phyloP scores from a whole-genome alignment of 163 green algal genomes.

The Chlamydomonas reinhardtii region DNA sequence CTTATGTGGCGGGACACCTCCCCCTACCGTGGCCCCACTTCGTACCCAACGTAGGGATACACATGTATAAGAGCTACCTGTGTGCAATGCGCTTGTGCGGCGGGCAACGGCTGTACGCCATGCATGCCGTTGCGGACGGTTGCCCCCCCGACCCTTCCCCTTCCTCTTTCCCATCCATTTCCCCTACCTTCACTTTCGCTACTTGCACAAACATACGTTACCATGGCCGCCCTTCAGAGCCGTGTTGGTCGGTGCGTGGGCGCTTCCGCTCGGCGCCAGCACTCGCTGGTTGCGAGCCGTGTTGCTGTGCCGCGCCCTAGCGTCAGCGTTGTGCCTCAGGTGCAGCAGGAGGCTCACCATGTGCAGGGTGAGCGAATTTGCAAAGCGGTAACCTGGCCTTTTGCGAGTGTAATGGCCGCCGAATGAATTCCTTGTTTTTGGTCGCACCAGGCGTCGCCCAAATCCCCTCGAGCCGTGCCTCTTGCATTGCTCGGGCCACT shows the following conservation, averaged over 20 bases:
- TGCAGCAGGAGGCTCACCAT: neutral
- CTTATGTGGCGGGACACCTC: no score
- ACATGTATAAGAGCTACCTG: no score
- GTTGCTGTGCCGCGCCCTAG: neutral
- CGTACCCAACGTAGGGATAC: no score
- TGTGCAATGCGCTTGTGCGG: no score
- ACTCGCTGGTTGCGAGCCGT: neutral
- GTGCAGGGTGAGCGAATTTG: neutral
- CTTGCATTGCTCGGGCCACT: constrained; percentile 16
- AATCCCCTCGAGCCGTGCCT: neutral
- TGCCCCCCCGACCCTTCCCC: no score
- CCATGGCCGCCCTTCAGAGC: constrained; percentile 13
- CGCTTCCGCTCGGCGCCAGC: neutral
- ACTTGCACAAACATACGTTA: no score
- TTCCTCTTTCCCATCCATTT: no score
- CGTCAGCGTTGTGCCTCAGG: neutral
- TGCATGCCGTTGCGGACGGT: no score
- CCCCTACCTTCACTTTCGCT: no score
- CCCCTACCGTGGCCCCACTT: no score
- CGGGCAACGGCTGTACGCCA: neutral
- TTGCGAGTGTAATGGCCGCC: neutral
- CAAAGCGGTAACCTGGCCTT: no score
- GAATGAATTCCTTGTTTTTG: neutral
- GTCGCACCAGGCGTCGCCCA: neutral
- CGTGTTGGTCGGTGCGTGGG: neutral